Base-by-base conservation (phyloP, 2,329 filamentous ascomycete species). In the Cladosporium sp. region DNA sequence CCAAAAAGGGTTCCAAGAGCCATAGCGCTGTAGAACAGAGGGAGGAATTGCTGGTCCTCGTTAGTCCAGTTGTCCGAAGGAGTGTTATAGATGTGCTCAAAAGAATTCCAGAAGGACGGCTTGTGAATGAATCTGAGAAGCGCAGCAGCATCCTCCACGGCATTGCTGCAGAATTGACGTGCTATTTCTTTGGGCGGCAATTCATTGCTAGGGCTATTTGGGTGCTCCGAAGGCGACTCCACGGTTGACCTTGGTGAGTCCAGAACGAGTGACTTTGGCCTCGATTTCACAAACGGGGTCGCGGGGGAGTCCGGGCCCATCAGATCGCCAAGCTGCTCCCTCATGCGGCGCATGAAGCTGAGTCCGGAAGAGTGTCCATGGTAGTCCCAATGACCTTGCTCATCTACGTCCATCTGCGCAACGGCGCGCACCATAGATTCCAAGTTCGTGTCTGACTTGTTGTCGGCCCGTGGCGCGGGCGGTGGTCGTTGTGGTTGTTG, bases 381-480 rank as follows among this genome's bases (percentile, higher is more conserved):
- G 63, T 95, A 98, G 69, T 97, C 91, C 84, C 90, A 95, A 61
- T 93, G 84, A 40, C 92, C 92, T 62, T 85, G 83, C 61, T 97
- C 92, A 62, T 95, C 90, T 33, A 97, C 78, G 63, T 97, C 92
- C 14, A 98, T 78, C 66, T 91, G 87, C 34, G 92, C 93, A 2
- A 92, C 89, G 40, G 88, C 88, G 66, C 92, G 87, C 54, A 97
- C 90, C 92, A 98, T 97, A 28, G 91, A 95, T 65, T 92, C 85
- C 22, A 98, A 76, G 58, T 92, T 81, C 9, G 81, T 82, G 59
- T 92, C 89, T 43, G 63, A 59, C 54, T 66, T 60, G 46, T 59
- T 58, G 31, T 61, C 59, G 42, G 84, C 78, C 31, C 78, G 78
- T 9, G 68, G 65, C 44, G 66, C 68, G 4, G 58, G 61, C 18